Base-by-base conservation (phyloP, 805 yeast genomes). In the Nadsonia fulvescens region DNA sequence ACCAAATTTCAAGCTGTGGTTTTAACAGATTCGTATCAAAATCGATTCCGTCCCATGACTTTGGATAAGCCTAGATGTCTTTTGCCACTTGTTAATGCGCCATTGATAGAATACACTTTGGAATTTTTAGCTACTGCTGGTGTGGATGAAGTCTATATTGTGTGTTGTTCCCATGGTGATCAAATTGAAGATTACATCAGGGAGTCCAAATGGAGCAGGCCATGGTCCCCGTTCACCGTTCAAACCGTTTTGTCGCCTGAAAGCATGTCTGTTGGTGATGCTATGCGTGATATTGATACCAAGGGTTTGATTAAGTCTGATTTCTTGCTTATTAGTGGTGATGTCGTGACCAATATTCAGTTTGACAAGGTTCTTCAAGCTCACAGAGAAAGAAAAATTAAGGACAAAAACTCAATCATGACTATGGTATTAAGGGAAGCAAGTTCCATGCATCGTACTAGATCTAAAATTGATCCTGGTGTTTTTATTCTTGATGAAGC, bases 371-470 rank as follows among this genome's bases (percentile, higher is more conserved):
- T 75, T 18, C 54, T 81, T 53, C 67, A 66, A 12, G 67, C 66
- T 28, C 98, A 89, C 47, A 66, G 67, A 36, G 63, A 62, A 33
- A 70, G 77, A 39, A 76, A 70, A 38, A 61, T 64, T 16, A 39
- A 43, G 23, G 98, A 89, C 52, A 78, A 71, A 51, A 92, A 89
- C 47, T 86, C 86, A 40, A 82, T 89, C 37, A 74, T 79, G 45
- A 89, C 96, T 10, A 83, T 86, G 93, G 89, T 89, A 22, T 57
- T 83, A 34, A 67, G 91, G 15, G 74, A 74, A 40, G 92, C 93
- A 1, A 63, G 77, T 12, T 81, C 91, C 6, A 55, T 67, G 35
- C 94, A 86, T 49, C 66, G 91, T 43, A 69, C 94, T 1, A 63
- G 96, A 44, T 67, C 91, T 2, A 68, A 66, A 32, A 56, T 70